Percentiles rank a stretch among this genome's conserved stretches.
Evolutionary conservation across 2,329 filamentous ascomycete species (phyloP).

Genomic region (Fusarium fracticaudum): DNA sequence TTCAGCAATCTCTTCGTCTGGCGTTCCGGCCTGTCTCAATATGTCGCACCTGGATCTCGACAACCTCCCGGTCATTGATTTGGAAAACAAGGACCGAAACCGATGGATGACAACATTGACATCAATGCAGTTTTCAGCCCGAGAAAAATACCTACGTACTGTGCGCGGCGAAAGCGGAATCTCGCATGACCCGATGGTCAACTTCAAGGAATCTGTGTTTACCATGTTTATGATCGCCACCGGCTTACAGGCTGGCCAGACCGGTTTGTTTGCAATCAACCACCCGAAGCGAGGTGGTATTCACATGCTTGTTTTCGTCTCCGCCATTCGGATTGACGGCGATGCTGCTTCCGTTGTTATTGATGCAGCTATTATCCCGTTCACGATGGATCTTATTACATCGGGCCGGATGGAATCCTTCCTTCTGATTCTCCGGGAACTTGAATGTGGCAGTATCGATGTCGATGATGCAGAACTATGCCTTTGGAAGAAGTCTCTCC

Average conservation of each 20-base stretch:
- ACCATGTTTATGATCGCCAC: conserved; percentile 58
- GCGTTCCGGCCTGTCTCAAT: conserved; percentile 51
- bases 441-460: conserved; percentile 52
- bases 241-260: conserved; percentile 57
- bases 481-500: conserved; percentile 58
- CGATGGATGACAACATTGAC: conserved; percentile 53
- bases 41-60: conserved; percentile 57
- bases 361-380: conserved; percentile 58
- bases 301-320: conserved; percentile 54
- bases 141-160: conserved; percentile 52
- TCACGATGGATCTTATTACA: conserved; percentile 50
- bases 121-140: conserved; percentile 53
- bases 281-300: conserved; percentile 50
- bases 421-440: conserved; percentile 48
- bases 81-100: conserved; percentile 47
- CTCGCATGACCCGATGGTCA: conserved; percentile 48
- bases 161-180: conserved; percentile 35
- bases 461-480: conserved; percentile 67
- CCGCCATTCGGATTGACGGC: conserved; percentile 56
- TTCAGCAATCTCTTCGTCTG: conserved; percentile 36
- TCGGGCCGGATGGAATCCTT: conserved; percentile 50
- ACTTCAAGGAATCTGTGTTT: conserved; percentile 61
- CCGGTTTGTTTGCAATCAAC: conserved; percentile 55
- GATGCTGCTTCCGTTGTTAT: conserved; percentile 54
- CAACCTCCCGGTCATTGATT: conserved; percentile 53